Base-by-base conservation (phyloP, 139 green algal species). In the Mesostigma viride region DNA sequence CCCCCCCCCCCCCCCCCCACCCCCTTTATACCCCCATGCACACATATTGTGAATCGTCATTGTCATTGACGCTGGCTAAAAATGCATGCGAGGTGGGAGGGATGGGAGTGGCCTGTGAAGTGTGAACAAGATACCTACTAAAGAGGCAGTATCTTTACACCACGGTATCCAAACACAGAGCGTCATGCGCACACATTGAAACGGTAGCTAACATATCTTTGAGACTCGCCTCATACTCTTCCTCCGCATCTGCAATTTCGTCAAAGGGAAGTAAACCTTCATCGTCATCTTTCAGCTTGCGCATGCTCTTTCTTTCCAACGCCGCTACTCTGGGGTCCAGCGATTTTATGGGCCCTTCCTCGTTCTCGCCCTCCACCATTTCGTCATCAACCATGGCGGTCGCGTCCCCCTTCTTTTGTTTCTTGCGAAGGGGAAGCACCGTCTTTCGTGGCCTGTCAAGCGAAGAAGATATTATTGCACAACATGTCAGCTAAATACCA, bases 211-310 rank as follows among this genome's bases (percentile, higher is more conserved):
- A 31, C 60, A 2, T 64, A 22, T 17, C 0, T 22, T 11, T 64
- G 22, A 17, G 2, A 1, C 63, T 27, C 5, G 67, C 66, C 66
- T 72, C 33, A 56, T 53, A 65, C 8, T 72, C 66, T 36, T 72
- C 66, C 27, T 72, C 66, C 1, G 66, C 66, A 11, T 40, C 53
- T 22, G 6, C 66, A 8, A 72, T 32, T 30, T 72, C 53, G 27
- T 66, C 53, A 28, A 53, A 17, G 56, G 58, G 28, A 20, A 2
- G 6, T 44, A 53, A 67, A 26, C 30, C 31, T 57, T 56, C 6
- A 17, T 62, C 33, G 17, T 44, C 27, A 35, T 24, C 34, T 24
- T 44, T 51, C 58, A 67, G 30, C 51, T 65, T 72, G 28, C 66
- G 8, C 27, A 20, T 31, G 27, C n/a, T 6, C 28, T 51, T 53